These are phyloP conservation scores for Gynochthodes officinalis DNA, from an alignment of 257 asterid genomes.

Conservation along the genomic window DNA sequence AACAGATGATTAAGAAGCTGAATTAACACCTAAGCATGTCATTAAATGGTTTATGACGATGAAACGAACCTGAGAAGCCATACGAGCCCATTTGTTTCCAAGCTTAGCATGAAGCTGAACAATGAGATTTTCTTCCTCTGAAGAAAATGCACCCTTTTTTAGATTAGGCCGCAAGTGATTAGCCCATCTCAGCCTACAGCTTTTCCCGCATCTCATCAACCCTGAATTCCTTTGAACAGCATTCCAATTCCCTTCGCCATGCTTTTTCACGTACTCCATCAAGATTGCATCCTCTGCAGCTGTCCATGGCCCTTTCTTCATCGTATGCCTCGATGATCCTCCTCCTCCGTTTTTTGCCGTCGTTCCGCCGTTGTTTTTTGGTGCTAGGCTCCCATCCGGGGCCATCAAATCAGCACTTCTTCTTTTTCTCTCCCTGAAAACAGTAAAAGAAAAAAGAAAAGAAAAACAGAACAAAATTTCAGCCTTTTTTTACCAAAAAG, in stretches of 20 bases:
- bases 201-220: constrained; percentile 59
- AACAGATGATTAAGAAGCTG: background rate
- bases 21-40: background rate
- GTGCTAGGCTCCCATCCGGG: constrained; percentile 35
- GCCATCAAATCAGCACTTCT: constrained; percentile 38
- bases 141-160: constrained; percentile 34
- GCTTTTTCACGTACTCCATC: constrained; percentile 51
- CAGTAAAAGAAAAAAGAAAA: background rate
- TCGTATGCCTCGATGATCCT: constrained; percentile 3
- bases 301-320: constrained; percentile 82
- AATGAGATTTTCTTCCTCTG: constrained; percentile 34
- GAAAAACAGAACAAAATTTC: background rate
- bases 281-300: constrained; percentile 51
- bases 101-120: constrained; percentile 37
- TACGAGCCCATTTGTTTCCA: constrained; percentile 52
- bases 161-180: constrained; percentile 45
- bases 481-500: background rate
- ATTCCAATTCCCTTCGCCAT: constrained; percentile 78
- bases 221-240: constrained; percentile 67
- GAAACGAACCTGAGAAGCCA: constrained; percentile 38
- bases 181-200: constrained; percentile 45
- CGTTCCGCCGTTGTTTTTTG: constrained; percentile 13
- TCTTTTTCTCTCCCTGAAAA: background rate
- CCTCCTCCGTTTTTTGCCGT: constrained; percentile 19
- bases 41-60: background rate